These are phyloP conservation scores for Gymnopilus junonius DNA, from an alignment of 768 basidiomycete species.

Conservation along the genomic window DNA sequence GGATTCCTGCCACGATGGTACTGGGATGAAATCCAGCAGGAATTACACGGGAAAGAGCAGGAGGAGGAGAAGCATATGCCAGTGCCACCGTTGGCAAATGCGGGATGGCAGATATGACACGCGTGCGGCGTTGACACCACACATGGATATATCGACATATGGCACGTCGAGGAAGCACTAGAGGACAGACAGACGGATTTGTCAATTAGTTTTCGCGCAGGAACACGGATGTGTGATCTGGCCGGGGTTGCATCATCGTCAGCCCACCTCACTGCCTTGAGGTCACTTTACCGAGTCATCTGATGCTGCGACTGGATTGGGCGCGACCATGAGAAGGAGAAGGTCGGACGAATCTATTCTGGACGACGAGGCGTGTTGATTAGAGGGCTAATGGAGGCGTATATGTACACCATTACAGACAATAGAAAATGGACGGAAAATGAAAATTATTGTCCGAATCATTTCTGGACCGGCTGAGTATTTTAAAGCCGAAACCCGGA, in stretches of 20 bases:
- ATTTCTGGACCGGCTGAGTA: constrained; percentile 30
- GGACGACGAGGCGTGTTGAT: constrained; percentile 5
- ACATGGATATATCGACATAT: constrained; percentile 19
- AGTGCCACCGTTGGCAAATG: constrained; percentile 13
- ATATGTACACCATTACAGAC: constrained; percentile 3
- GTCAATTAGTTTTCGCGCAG: constrained; percentile 18
- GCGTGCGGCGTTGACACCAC: constrained; percentile 16
- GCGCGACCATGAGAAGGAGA: constrained; percentile 10
- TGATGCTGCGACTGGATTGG: constrained; percentile 27
- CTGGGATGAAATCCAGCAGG: constrained; percentile 46
- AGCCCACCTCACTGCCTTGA: constrained; percentile 24
- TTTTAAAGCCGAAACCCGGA: constrained; percentile 48
- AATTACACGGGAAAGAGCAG: constrained; percentile 2
- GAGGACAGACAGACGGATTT: constrained; percentile 26
- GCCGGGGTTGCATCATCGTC: constrained; percentile 16
- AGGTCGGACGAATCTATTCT: constrained; percentile 16
- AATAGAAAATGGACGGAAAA: constrained; percentile 8
- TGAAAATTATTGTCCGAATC: constrained; percentile 15
- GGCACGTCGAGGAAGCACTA: constrained; percentile 26
- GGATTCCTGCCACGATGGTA: constrained; percentile 84
- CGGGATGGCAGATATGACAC: constrained; percentile 28
- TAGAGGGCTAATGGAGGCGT: constrained; percentile 9
- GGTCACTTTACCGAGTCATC: constrained; percentile 37
- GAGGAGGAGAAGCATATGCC: constrained; percentile 11
- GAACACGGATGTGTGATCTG: constrained; percentile 20